Base-by-base conservation (phyloP, 345 rosid species). In the Bruguiera gymnorhiza region DNA sequence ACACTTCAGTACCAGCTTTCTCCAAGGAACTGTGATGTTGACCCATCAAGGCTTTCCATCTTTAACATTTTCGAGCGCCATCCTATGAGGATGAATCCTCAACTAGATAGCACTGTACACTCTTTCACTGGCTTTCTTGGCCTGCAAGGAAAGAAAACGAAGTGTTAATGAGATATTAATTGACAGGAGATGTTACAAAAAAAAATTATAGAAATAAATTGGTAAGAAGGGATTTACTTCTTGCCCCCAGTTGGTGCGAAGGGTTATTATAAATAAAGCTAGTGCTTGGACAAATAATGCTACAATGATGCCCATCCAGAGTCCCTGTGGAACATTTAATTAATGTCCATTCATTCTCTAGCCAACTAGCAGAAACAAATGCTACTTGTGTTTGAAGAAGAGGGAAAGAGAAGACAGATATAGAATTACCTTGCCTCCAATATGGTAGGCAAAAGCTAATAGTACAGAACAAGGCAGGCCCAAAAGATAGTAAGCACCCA, bases 401-500 rank as follows among this genome's bases (percentile, higher is more conserved):
- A 21, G 32, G 27, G 21, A 34, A 19, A 11, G 21, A 43, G 21
- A 55, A 3, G 6, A 0, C 4, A n/a, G 50, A 15, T 7, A 8
- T 8, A 24, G 37, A 32, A 24, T 34, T 65, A 72, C 75, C 75
- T 72, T 59, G 1, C 75, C 89, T 23, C 83, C 85, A 78, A 19
- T n/a, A 79, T 29, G 8, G 79, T 77, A 55, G 15, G 66, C 29
- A 63, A 74, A 73, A 43, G 70, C 66, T 23, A 72, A 32, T 2
- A 72, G 10, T 4, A 65, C 27, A 58, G 75, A 64, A 58, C 63
- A 72, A 32, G 87, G 89, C 69, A 83, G 75, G 36, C 88, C 90
- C 0, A 84, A n/a, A 51, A 88, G 63, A 65, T 86, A 84, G 72
- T 86, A 84, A 3, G 89, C 78, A 30, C 89, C 88, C 2, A 88